Evolutionary conservation across 352 stramenopile genomes (phyloP), one percentile per base, ranked within the genome.

Genomic region (Globisporangium carolinianum): DNA sequence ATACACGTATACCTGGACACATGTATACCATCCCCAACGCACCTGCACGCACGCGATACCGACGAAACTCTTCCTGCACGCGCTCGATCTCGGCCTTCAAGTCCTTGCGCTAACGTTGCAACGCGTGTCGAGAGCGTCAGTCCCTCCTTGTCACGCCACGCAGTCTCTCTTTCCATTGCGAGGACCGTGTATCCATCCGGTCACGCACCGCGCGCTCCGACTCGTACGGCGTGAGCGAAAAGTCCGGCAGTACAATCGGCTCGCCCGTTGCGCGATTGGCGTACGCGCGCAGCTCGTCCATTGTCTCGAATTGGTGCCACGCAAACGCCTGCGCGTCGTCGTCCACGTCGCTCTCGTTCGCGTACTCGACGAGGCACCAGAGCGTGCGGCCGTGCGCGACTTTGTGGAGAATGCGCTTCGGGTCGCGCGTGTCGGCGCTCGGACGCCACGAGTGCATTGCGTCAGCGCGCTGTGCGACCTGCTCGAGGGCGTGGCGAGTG

Each of bases 341-440:
- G 51, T 91, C 80, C 18, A 82, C 41, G 54, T 91, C 81, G 45
- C 73, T 72, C 37, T 94, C 82, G 39, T 71, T 77, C 12, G 66
- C 81, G 57, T 92, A 94, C 65, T 92, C 80, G n/a, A 92, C 76
- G 18, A 92, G 62, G 57, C 84, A 94, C 84, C 84, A 94, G 15
- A 91, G 57, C 55, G 75, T 53, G 15, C 59, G 67, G 6, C 67
- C 72, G 15, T 91, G 75, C 6, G 73, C 72, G 18, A 94, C 70
- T 57, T 92, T 92, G 61, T 74, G 66, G 36, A 91, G 39, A 49
- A 94, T 66, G 17, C 86, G 75, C 17, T 71, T 75, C 24, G 84
- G 84, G 18, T 87, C 77, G 0, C 75, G 75, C 2, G 81, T 91
- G 10, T 58, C 48, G 4, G 61, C 65, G 36, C 86, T 64, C 0